Conservation (phyloP, 495 filamentous ascomycete species). For the Pseudevernia furfuracea region DNA sequence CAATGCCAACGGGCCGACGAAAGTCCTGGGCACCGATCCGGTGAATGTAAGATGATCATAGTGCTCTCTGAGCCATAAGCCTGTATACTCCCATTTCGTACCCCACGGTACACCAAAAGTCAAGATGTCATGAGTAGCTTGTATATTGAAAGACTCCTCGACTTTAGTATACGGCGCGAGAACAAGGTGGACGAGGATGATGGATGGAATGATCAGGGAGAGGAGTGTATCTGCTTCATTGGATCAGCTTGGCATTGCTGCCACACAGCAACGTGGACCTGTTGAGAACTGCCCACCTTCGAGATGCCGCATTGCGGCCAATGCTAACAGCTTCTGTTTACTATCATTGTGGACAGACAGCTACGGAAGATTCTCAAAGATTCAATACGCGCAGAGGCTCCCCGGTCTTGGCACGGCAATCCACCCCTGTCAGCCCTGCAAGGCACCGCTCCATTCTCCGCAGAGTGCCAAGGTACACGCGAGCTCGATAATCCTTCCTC, state of each 20-base stretch:
- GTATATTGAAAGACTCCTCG: conserved; percentile 97
- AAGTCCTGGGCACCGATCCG: conserved; percentile 84
- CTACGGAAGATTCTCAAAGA: neutral
- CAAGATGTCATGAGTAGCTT: conserved; percentile 86
- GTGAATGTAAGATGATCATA: conserved; percentile 94
- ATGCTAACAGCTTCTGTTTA: neutral
- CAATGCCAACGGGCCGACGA: conserved; percentile 69
- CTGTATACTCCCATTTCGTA: conserved; percentile 36
- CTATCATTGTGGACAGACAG: neutral
- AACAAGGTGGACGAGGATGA: conserved; percentile 69
- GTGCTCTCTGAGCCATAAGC: conserved; percentile 39
- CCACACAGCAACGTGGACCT: neutral
- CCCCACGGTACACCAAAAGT: conserved; percentile 63
- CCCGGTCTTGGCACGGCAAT: neutral
- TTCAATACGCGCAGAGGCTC: neutral
- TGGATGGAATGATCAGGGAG: conserved; percentile 50
- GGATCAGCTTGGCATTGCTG: conserved; percentile 10
- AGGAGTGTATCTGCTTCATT: conserved; percentile 40
- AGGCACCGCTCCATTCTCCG: conserved; percentile 17
- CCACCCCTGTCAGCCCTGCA: conserved; percentile 19
- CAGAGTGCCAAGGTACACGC: neutral
- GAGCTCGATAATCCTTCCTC: neutral
- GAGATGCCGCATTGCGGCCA: conserved; percentile 21
- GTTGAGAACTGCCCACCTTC: conserved; percentile 11
- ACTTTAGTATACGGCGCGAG: conserved; percentile 93